Percentiles rank a stretch among this genome's conserved stretches.
Conservation (phyloP, 2,329 filamentous ascomycete genomes). For the Aspergillus pseudoglaucus region DNA sequence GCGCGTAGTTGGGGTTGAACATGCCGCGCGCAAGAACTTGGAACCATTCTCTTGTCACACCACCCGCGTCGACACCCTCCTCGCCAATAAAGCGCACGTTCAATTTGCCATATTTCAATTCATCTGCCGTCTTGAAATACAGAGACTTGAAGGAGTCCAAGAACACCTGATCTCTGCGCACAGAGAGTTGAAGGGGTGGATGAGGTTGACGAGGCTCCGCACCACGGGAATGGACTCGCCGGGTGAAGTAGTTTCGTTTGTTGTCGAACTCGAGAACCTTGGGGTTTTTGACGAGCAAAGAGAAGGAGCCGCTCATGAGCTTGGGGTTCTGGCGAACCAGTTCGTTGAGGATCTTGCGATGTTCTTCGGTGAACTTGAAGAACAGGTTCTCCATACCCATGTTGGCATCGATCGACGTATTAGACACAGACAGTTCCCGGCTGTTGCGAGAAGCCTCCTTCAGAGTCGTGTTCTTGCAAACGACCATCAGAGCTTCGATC, state of each 20-base stretch:
- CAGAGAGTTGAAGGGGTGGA: conserved; percentile 74
- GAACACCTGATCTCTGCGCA: conserved; percentile 93
- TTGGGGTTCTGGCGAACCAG: conserved; percentile 95
- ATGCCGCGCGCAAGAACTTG: conserved; percentile 94
- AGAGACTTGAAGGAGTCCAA: conserved; percentile 97
- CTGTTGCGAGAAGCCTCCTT: conserved; percentile 56
- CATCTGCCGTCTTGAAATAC: conserved; percentile 91
- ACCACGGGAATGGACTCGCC: conserved; percentile 74
- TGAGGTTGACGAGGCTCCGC: conserved; percentile 65
- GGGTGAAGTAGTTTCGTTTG: conserved; percentile 98
- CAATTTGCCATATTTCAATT: conserved; percentile 98
- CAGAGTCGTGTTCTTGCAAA: conserved; percentile 93
- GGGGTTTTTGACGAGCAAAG: conserved; percentile 91
- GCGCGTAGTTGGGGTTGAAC: conserved; percentile 96
- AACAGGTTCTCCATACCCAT: conserved; percentile 73
- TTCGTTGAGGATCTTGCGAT: conserved; percentile 95
- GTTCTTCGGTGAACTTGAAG: conserved; percentile 95
- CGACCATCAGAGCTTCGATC: conserved; percentile 96
- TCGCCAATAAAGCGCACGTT: conserved; percentile 97
- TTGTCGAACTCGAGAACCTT: conserved; percentile 99
- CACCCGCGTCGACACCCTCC: conserved; percentile 94
- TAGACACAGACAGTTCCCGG: conserved; percentile 68
- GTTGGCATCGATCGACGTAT: conserved; percentile 68
- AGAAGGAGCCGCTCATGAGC: conserved; percentile 97
- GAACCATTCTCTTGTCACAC: conserved; percentile 98